phyloP scores from a whole-genome alignment of 140 eudicot genomes.

The Ambrosia hybrid region DNA sequence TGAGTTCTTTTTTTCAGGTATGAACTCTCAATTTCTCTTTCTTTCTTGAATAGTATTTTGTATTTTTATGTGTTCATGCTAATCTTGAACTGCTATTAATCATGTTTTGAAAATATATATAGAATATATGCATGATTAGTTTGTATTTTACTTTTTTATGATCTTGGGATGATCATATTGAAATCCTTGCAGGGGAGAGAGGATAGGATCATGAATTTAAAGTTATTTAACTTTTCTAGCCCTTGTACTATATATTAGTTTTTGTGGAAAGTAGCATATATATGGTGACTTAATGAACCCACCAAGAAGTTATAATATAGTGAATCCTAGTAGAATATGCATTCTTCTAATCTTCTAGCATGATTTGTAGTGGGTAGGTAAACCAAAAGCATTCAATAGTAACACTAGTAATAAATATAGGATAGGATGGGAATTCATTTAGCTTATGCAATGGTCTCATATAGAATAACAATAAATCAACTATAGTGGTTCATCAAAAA shows the following conservation, averaged over 20 bases:
- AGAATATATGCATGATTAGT: no score
- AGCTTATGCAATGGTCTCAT: no score
- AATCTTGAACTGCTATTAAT: neutral
- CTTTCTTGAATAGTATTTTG: neutral
- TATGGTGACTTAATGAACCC: neutral
- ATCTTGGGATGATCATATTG: no score
- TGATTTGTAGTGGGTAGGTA: neutral
- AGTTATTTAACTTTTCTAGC: no score
- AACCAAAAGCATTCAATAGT: neutral
- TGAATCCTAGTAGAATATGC: neutral
- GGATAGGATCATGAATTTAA: no score
- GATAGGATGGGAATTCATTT: neutral
- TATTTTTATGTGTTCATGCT: neutral
- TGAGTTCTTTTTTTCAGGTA: neutral
- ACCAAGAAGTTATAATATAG: neutral
- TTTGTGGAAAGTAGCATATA: no score
- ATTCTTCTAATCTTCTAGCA: neutral
- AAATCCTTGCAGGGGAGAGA: no score
- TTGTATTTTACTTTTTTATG: no score
- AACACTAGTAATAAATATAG: no score
- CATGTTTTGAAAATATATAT: no score
- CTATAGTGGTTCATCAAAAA: neutral
- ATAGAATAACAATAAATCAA: neutral
- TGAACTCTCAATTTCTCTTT: neutral
- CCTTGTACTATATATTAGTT: no score